Evolutionary conservation across 768 basidiomycete species (phyloP).

Genomic region (Kwoniella bestiolae): DNA sequence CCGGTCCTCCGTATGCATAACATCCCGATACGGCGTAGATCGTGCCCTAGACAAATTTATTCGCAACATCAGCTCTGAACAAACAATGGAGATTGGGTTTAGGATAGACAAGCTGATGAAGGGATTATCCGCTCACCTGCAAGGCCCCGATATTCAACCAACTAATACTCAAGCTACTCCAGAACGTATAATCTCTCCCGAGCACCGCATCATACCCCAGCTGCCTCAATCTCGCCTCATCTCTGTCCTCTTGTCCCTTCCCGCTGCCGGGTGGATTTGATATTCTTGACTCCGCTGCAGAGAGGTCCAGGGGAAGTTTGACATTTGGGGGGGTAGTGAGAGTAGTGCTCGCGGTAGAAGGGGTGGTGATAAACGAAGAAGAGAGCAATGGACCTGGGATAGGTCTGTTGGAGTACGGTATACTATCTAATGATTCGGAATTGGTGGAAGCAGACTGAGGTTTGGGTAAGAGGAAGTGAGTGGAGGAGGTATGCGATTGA

Average conservation of each 20-base stretch:
- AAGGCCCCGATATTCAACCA: conserved; percentile 54
- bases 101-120: background rate
- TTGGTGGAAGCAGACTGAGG: background rate
- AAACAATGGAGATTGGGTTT: no score
- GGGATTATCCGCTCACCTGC: conserved; percentile 19
- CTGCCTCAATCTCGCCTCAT: conserved; percentile 46
- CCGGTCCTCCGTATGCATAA: conserved; percentile 54
- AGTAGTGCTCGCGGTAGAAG: background rate
- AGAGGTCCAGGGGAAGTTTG: conserved; percentile 3
- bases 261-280: background rate
- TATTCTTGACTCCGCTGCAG: conserved; percentile 3
- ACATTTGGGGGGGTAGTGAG: background rate
- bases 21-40: conserved; percentile 53
- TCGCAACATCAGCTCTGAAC: background rate
- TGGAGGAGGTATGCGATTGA: background rate
- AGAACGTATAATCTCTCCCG: conserved; percentile 56
- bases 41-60: conserved; percentile 36
- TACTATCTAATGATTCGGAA: background rate
- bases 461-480: conserved; percentile 3
- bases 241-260: conserved; percentile 36
- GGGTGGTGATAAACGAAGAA: conserved; percentile 2
- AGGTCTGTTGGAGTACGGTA: conserved; percentile 40
- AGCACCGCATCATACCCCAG: conserved; percentile 55
- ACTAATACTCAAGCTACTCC: conserved; percentile 52
- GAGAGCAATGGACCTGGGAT: conserved; percentile 33